Conservation (phyloP, 129 eudicot genomes). For the Tagetes erecta region DNA sequence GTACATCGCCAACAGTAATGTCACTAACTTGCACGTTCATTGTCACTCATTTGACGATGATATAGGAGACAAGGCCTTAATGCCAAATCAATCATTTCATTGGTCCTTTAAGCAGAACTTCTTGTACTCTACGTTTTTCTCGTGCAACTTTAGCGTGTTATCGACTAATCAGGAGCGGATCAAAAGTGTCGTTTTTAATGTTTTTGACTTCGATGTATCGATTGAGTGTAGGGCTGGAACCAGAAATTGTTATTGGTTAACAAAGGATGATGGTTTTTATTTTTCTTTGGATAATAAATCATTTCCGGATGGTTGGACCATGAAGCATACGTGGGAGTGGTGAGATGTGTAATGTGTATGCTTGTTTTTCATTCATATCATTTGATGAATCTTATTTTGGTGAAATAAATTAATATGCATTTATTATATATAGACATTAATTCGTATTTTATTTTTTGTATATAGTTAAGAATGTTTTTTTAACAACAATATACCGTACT, state of each 20-base stretch:
- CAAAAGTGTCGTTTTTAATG: not conserved
- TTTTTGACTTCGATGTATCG: not conserved
- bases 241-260: not conserved
- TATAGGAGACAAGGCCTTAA: not conserved
- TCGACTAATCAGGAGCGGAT: not conserved
- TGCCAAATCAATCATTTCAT: not conserved
- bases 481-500: no score
- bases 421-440: not conserved
- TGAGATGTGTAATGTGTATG: slow-evolving; percentile 15
- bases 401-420: not conserved
- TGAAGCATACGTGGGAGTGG: not conserved
- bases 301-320: not conserved
- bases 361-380: not conserved
- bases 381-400: not conserved
- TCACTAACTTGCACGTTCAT: not conserved
- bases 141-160: not conserved
- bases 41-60: not conserved
- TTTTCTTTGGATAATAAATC: not conserved
- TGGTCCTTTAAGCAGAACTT: not conserved
- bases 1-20: not conserved
- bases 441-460: not conserved
- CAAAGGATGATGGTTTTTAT: slow-evolving; percentile 3
- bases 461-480: not conserved
- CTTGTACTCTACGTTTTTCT: not conserved
- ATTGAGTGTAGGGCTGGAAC: not conserved